A percentile compares a stretch with the other conserved stretches of the same genome.
Conservation (phyloP, 495 filamentous ascomycete genomes). For the Emericellopsis terricola region DNA sequence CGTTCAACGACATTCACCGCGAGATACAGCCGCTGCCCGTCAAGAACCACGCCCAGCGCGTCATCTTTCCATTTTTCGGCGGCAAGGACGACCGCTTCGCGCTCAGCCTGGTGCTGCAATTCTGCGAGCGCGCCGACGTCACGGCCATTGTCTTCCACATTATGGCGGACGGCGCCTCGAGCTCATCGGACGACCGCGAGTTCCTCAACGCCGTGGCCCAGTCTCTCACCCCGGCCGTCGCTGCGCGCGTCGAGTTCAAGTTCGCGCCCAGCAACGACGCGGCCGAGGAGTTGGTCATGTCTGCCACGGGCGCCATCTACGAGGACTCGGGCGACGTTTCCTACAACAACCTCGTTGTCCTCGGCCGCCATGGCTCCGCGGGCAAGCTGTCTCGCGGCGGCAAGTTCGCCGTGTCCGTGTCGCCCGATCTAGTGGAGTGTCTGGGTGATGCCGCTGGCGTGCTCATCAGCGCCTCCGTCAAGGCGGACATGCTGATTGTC, state of each 20-base stretch:
- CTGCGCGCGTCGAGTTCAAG: conserved; percentile 2
- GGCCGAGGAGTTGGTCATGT: not conserved
- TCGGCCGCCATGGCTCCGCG: conserved; percentile 1
- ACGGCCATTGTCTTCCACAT: conserved; percentile 52
- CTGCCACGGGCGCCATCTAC: not conserved
- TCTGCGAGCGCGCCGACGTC: conserved; percentile 58
- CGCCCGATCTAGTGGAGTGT: not conserved
- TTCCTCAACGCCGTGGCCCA: conserved; percentile 12
- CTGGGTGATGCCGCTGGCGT: not conserved
- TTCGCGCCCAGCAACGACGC: not conserved
- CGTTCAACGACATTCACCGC: conserved; percentile 32
- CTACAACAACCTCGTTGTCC: conserved; percentile 3
- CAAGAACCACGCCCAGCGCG: conserved; percentile 55
- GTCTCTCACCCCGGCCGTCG: conserved; percentile 7
- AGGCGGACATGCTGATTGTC: not conserved
- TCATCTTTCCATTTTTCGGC: conserved; percentile 80
- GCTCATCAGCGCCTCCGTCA: not conserved
- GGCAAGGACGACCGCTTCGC: conserved; percentile 72
- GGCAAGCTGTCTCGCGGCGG: not conserved
- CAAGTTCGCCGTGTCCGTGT: not conserved
- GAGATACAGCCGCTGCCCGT: conserved; percentile 28
- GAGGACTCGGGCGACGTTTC: not conserved
- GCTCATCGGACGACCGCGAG: conserved; percentile 11
- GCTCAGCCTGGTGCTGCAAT: conserved; percentile 61
- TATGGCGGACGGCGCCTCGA: conserved; percentile 3